A percentile compares a stretch with the other conserved stretches of the same genome.
Evolutionary conservation across 73 alveolate species (phyloP).

Genomic region (Durusdinium trenchii): DNA sequence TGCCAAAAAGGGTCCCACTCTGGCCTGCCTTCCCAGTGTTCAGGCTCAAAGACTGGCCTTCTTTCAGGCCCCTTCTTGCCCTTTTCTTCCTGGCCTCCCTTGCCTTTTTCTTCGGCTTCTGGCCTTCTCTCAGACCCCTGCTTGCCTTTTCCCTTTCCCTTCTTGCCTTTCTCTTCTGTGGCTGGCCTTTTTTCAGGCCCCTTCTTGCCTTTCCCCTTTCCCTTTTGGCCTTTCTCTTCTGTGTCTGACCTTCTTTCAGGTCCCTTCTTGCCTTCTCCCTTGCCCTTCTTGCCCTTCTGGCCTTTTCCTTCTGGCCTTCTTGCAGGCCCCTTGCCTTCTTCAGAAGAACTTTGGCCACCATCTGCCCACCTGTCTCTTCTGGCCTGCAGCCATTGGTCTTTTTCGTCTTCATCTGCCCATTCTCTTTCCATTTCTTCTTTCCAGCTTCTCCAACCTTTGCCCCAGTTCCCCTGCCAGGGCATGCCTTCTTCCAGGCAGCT

Average conservation of each 20-base stretch:
- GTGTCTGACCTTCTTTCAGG: background rate
- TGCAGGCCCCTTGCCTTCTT: background rate
- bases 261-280: background rate
- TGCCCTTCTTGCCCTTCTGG: too few species aligned
- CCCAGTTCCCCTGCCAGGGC: too few species aligned
- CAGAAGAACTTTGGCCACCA: background rate
- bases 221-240: background rate
- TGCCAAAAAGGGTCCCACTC: constrained; percentile 1
- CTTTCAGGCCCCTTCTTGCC: background rate
- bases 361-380: background rate
- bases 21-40: background rate
- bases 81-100: background rate
- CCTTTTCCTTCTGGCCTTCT: background rate
- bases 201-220: background rate
- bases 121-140: background rate
- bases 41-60: background rate
- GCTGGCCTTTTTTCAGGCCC: background rate
- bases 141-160: background rate
- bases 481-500: too few species aligned
- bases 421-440: background rate
- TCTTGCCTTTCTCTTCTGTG: background rate
- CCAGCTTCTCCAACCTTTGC: background rate
- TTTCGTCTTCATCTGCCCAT: background rate
- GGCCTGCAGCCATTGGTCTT: background rate
- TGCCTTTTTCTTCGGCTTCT: background rate